phyloP scores from a whole-genome alignment of 2,329 filamentous ascomycete species.

The Trichoderma koningiopsis region DNA sequence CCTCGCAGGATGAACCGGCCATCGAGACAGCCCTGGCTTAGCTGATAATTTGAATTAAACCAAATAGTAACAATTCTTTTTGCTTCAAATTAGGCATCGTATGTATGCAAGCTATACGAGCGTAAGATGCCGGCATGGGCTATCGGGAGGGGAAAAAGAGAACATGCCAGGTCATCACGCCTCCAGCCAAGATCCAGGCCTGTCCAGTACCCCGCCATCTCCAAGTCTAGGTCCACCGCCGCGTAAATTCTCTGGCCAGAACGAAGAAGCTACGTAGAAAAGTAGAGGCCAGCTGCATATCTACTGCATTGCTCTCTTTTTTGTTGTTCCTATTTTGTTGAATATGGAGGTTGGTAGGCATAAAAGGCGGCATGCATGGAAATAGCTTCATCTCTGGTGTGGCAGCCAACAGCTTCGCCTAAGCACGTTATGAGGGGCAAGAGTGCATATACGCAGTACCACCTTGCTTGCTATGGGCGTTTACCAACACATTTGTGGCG shows the following conservation, averaged over 20 bases:
- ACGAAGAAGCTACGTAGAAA: background rate
- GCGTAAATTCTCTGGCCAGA: background rate
- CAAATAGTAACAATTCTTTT: background rate
- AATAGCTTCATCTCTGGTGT: background rate
- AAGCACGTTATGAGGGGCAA: background rate
- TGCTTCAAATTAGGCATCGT: background rate
- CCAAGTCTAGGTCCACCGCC: background rate
- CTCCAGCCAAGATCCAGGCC: conserved; percentile 14
- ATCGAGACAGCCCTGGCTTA: background rate
- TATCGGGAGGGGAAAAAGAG: background rate
- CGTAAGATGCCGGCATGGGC: conserved; percentile 6
- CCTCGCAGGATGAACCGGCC: background rate
- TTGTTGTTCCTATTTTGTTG: background rate
- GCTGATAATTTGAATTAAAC: background rate
- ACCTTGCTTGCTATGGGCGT: background rate
- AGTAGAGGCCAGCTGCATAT: background rate
- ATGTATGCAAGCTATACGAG: background rate
- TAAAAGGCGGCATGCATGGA: background rate
- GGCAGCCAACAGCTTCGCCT: background rate
- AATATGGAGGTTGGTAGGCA: background rate
- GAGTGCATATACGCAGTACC: background rate
- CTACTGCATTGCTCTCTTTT: background rate
- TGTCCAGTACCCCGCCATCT: background rate
- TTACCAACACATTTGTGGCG: background rate
- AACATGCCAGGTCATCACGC: conserved; percentile 11